Conservation (phyloP, 2,329 filamentous ascomycete genomes). For the Blastomyces parvus region DNA sequence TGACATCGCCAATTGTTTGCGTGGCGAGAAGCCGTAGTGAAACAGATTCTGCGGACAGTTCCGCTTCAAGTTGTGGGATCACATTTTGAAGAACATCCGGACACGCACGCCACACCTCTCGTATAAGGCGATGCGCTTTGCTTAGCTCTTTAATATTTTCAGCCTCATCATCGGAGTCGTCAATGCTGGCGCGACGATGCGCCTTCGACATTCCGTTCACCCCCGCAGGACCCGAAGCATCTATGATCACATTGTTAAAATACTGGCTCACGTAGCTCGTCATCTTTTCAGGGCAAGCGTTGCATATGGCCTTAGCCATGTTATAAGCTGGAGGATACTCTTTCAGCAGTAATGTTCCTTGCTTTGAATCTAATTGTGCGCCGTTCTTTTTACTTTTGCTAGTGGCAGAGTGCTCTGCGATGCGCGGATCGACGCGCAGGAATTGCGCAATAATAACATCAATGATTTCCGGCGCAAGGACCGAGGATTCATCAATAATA, state of each 20-base stretch:
- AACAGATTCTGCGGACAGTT: constrained; percentile 81
- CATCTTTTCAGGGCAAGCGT: constrained; percentile 85
- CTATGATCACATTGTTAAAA: constrained; percentile 92
- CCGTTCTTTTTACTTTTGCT: constrained; percentile 49
- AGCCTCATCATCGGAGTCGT: constrained; percentile 60
- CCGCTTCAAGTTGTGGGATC: constrained; percentile 84
- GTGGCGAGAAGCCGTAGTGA: constrained; percentile 80
- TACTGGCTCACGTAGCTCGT: constrained; percentile 88
- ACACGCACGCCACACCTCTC: constrained; percentile 88
- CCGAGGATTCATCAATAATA: constrained; percentile 74
- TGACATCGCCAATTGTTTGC: constrained; percentile 90
- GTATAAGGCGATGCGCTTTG: constrained; percentile 80
- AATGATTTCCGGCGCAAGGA: constrained; percentile 69
- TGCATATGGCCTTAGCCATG: constrained; percentile 93
- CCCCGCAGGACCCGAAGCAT: constrained; percentile 57
- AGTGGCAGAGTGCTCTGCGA: constrained; percentile 35
- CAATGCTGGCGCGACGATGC: constrained; percentile 42
- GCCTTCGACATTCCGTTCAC: constrained; percentile 44
- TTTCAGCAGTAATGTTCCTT: constrained; percentile 74
- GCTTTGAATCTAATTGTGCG: constrained; percentile 57
- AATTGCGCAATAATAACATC: constrained; percentile 96
- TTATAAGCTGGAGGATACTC: constrained; percentile 88
- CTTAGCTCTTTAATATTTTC: constrained; percentile 77
- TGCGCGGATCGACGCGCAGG: constrained; percentile 67
- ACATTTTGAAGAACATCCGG: constrained; percentile 86